Base-by-base conservation (phyloP, 1,284 basidiomycete genomes). In the Rhodotorula sp. region DNA sequence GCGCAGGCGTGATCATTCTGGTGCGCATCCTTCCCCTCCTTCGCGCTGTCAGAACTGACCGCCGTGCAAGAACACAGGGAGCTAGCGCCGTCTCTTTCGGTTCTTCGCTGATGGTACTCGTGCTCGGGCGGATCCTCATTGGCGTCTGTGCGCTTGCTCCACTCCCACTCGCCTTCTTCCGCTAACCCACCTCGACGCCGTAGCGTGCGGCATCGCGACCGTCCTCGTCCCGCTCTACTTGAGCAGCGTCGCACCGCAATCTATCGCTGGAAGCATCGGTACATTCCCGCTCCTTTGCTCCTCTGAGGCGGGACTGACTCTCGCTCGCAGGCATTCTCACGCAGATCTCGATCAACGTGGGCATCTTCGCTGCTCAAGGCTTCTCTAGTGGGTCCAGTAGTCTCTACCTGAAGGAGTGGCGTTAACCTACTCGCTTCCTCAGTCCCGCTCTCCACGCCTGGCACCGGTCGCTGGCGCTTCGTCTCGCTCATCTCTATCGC, bases 171-270 rank as follows among this genome's bases (percentile, higher is more conserved):
- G 19, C 0, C 19, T n/a, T 13, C 12, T 25, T 37, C 65, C 37
- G 32, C 12, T 9, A 6, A 29, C 8, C 29, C 21, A 4, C 21
- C 8, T 1, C 19, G 4, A 4, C 25, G n/a, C 48, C 46, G 9
- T 58, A 71, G 77, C 76, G 1, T 82, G 82, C 57, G 82, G 82
- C 3, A 79, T 83, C 32, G 79, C 79, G 34, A 80, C 81, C 4
- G 82, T 82, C 8, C 70, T 82, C 27, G 82, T 82, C 0, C 82
- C 82, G 4, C 76, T 82, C 37, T 82, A 80, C 64, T 77, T 82
- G 13, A 78, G 78, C 55, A 81, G 81, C 54, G 78, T 83, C 22
- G 79, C 82, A 0, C 82, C 83, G 0, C 64, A 79, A 0, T 63
- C 77, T 3, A 69, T 82, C 15, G 74, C 78, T 5, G 82, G 82